A percentile compares a stretch with the other conserved stretches of the same genome.
Evolutionary conservation across 1,284 basidiomycete genomes (phyloP).

Genomic region (Sanghuangporus weigelae): DNA sequence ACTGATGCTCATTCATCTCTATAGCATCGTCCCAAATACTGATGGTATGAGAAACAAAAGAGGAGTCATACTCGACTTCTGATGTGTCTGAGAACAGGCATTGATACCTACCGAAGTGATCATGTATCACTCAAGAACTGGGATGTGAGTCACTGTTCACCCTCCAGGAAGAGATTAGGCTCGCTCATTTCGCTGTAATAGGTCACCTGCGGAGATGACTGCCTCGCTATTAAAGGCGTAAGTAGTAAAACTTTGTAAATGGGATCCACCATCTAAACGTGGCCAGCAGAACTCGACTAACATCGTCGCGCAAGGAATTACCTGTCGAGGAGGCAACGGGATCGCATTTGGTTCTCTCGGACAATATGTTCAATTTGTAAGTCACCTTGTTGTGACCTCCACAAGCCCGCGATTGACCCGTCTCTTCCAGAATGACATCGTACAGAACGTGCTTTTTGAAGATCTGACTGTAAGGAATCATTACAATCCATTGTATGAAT

Average conservation of each 20-base stretch:
- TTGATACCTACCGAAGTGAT: slow-evolving; percentile 56
- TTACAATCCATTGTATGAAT: neutral
- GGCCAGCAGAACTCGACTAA: slow-evolving; percentile 23
- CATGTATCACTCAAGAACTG: slow-evolving; percentile 48
- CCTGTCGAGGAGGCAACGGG: slow-evolving; percentile 30
- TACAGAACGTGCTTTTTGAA: slow-evolving; percentile 50
- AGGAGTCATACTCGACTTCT: neutral
- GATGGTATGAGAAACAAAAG: slow-evolving; percentile 38
- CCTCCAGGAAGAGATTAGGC: neutral
- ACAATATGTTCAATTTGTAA: slow-evolving; percentile 13
- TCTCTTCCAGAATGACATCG: slow-evolving; percentile 35
- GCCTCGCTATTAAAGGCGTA: slow-evolving; percentile 27
- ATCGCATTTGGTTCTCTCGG: slow-evolving; percentile 31
- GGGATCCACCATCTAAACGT: neutral
- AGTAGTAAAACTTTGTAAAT: slow-evolving; percentile 15
- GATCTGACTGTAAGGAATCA: slow-evolving; percentile 24
- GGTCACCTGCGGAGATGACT: slow-evolving; percentile 41
- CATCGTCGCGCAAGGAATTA: slow-evolving; percentile 24
- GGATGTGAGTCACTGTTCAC: slow-evolving; percentile 32
- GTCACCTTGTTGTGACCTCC: neutral
- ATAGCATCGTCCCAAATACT: slow-evolving; percentile 58
- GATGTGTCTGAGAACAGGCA: slow-evolving; percentile 31
- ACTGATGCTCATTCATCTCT: slow-evolving; percentile 19
- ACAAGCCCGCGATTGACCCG: neutral
- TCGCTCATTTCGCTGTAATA: slow-evolving; percentile 14